Evolutionary conservation across 1,139 yeast species (phyloP).

Genomic region (Yamadazyma songkhlaensis): DNA sequence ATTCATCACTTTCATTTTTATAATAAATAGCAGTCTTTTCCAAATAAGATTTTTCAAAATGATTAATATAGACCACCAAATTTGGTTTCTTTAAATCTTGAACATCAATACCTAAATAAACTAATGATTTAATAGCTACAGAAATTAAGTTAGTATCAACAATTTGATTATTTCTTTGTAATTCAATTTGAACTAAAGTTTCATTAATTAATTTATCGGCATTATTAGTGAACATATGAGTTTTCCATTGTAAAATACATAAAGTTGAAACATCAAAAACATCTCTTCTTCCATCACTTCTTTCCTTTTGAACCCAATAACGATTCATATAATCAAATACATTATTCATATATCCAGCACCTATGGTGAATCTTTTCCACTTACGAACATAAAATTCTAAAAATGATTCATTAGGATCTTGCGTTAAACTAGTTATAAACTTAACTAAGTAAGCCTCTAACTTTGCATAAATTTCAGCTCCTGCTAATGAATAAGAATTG

Average conservation of each 20-base stretch:
- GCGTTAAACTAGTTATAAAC: constrained; percentile 54
- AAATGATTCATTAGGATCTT: constrained; percentile 61
- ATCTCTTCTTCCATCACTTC: constrained; percentile 92
- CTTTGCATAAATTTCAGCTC: constrained; percentile 82
- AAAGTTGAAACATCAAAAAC: constrained; percentile 89
- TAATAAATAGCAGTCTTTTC: constrained; percentile 74
- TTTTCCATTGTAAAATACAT: constrained; percentile 85
- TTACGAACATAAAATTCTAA: constrained; percentile 81
- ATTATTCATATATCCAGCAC: constrained; percentile 89
- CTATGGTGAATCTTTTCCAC: constrained; percentile 88
- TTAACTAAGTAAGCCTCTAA: constrained; percentile 62
- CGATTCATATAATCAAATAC: constrained; percentile 95
- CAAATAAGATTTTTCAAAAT: constrained; percentile 76
- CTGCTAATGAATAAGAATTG: constrained; percentile 58
- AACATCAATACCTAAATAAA: constrained; percentile 68
- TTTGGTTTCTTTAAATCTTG: constrained; percentile 85
- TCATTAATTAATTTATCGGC: constrained; percentile 61
- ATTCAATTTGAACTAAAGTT: constrained; percentile 69
- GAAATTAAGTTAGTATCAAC: constrained; percentile 69
- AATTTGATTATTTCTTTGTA: constrained; percentile 76
- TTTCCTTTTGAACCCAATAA: constrained; percentile 96
- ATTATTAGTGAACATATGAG: constrained; percentile 71
- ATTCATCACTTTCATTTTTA: constrained; percentile 63
- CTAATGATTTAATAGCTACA: constrained; percentile 81
- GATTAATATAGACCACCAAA: constrained; percentile 73